Evolutionary conservation across 2,329 filamentous ascomycete species (phyloP), one percentile per base, ranked within the genome.

Genomic region (Claviceps paspali): DNA sequence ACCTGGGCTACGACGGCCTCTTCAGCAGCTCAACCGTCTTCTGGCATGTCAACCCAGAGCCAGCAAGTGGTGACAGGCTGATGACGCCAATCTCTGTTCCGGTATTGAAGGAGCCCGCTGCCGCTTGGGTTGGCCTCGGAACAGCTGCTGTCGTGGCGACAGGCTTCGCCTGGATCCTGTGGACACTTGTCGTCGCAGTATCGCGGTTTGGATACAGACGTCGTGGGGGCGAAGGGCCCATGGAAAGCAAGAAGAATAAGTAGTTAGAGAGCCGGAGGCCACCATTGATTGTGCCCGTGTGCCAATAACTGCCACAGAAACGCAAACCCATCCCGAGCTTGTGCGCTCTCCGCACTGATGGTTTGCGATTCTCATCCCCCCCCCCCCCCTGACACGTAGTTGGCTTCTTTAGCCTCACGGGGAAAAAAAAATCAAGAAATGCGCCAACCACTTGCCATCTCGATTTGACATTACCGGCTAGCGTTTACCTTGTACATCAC

Each of bases 1-100:
- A 84, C 51, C 50, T 95, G n/a, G 87, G 86, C 1, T 95, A 87
- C 54, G 88, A 95, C 45, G 73, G 69, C 0, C 57, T 92, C 7
- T 95, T 95, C 54, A 74, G 72, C 2, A 68, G 74, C 1, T 68
- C 73, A 35, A 93, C 85, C 0, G 67, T 83, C 52, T 95, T 94
- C 53, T 92, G 86, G 67, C 85, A 95, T 53, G 55, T 82, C 2
- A 62, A 67, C 26, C 78, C 79, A 2, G 51, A 50, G n/a, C 54
- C 67, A 2, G 38, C 46, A 22, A 46, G 37, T 1, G 49, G 50
- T 6, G 47, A 48, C 23, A 53, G 51, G 33, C 57, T 83, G 17
- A 60, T 70, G 34, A 76, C 71, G 51, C 52, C 55, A 5, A 51
- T 84, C 19, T 60, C 59, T 2, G 76, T 84, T 4, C 82, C 82